Percentiles rank a stretch among this genome's conserved stretches.
Conservation (phyloP, 2,329 filamentous ascomycete species). For the Harringtonia aguacate region DNA sequence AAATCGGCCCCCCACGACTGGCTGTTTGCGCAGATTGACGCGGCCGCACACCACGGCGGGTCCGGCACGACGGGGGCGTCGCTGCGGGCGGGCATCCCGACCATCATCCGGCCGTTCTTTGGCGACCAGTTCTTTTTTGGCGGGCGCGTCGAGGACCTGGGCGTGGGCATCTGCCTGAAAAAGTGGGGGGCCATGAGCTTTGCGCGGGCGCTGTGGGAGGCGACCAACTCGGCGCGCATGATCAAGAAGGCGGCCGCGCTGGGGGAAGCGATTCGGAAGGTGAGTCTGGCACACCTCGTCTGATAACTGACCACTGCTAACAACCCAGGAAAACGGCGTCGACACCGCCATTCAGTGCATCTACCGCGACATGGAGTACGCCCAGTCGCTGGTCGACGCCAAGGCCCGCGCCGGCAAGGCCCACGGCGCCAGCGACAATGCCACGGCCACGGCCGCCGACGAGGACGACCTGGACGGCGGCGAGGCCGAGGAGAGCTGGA, state of each 20-base stretch:
- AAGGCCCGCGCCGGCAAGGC: slow-evolving; percentile 32
- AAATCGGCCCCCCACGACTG: slow-evolving; percentile 91
- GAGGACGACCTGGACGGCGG: slow-evolving; percentile 45
- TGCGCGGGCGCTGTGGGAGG: slow-evolving; percentile 80
- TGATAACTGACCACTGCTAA: slow-evolving; percentile 15
- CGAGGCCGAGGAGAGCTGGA: slow-evolving; percentile 79
- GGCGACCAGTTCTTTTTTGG: slow-evolving; percentile 98
- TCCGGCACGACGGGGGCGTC: slow-evolving; percentile 92
- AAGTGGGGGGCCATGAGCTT: slow-evolving; percentile 83
- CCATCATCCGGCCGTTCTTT: slow-evolving; percentile 94
- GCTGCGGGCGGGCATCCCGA: slow-evolving; percentile 80
- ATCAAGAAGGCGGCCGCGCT: slow-evolving; percentile 72
- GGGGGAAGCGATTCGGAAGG: slow-evolving; percentile 78
- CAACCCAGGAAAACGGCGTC: slow-evolving; percentile 73
- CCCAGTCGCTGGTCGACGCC: slow-evolving; percentile 67
- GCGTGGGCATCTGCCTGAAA: slow-evolving; percentile 81
- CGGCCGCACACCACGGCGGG: slow-evolving; percentile 87
- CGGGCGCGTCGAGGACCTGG: slow-evolving; percentile 77
- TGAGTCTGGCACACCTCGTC: slow-evolving; percentile 30
- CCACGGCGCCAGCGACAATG: slow-evolving; percentile 21
- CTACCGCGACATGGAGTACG: slow-evolving; percentile 91
- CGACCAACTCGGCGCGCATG: slow-evolving; percentile 83
- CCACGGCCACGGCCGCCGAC: slow-evolving; percentile 20
- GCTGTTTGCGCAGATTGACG: slow-evolving; percentile 90
- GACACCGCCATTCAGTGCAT: slow-evolving; percentile 81